Base-by-base conservation (phyloP, 2,329 filamentous ascomycete genomes). In the Bipolaris zeicola region DNA sequence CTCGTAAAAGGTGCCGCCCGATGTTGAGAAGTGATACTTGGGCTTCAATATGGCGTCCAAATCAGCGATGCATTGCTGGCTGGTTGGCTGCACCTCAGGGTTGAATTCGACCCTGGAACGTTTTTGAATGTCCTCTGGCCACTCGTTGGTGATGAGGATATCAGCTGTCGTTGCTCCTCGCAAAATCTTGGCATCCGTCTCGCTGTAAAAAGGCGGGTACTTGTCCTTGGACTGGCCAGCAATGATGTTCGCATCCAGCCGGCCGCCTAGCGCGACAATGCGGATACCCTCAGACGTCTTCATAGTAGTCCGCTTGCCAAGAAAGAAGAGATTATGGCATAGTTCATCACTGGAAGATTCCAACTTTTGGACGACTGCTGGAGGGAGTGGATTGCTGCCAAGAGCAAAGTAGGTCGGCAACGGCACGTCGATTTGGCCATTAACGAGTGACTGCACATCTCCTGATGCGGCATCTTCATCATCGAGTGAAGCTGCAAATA, bases 351-450 rank as follows among this genome's bases (percentile, higher is more conserved):
- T 88, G 60, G 89, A 86, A 33, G 84, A 83, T 70, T 91, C 84
- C 50, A 98, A 83, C 72, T 87, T 92, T 69, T 90, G 85, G 18
- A 89, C 80, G 20, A 97, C 85, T 28, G 81, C 78, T 3, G 81
- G 76, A 0, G 95, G 95, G 5, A 99, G 81, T n/a, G 88, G 79
- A 44, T 82, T 82, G 36, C 81, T 87, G 64, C 91, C 92, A 58
- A 96, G 82, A 2, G 91, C 91, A 74, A 98, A 99, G 78, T 99
- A 99, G 7, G 90, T 96, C 1, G 93, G 88, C 0, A 98, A 79
- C 3, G 93, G 88, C 4, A 98, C 81, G 20, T 81, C 72, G 50
- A 96, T 87, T 10, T 84, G 81, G n/a, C 92, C 92, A 24, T 85
- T 78, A 0, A 98, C 77, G 3, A 99, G 83, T 8, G 85, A 82